These are phyloP conservation scores for Colletotrichum sublineola DNA, from an alignment of 2,329 filamentous ascomycete genomes.

Conservation along the genomic window DNA sequence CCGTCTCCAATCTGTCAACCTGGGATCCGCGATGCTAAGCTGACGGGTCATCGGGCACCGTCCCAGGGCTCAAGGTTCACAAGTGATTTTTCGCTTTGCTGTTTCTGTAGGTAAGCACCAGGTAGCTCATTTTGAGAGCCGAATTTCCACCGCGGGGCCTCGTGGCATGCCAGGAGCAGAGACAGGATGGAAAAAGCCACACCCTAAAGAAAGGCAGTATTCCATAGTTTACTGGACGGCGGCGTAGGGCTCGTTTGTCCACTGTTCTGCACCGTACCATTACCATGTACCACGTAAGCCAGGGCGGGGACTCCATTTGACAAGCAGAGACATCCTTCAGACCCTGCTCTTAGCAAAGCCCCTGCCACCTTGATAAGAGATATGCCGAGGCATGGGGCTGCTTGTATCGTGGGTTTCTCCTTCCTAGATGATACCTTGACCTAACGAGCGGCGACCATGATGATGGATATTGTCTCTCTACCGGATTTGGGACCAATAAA, in stretches of 20 bases:
- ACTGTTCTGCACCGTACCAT: neutral
- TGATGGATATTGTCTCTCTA: slow-evolving; percentile 21
- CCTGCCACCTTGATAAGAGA: slow-evolving; percentile 29
- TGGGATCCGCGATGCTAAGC: slow-evolving; percentile 1
- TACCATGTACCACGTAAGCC: neutral
- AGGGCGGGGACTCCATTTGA: slow-evolving; percentile 10
- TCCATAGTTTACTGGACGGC: neutral
- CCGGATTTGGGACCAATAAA: slow-evolving; percentile 28
- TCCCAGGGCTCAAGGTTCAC: neutral
- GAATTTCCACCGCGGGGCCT: slow-evolving; percentile 1
- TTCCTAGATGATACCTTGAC: slow-evolving; percentile 34
- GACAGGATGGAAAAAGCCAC: slow-evolving; percentile 24
- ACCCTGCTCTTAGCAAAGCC: neutral
- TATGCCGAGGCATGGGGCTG: slow-evolving; percentile 30
- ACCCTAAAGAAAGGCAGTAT: slow-evolving; percentile 18
- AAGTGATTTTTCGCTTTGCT: neutral
- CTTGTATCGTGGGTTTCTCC: slow-evolving; percentile 7
- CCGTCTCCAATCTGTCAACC: slow-evolving; percentile 1
- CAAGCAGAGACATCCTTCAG: slow-evolving; percentile 29
- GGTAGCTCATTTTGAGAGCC: slow-evolving; percentile 3
- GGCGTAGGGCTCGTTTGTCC: neutral
- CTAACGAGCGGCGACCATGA: slow-evolving; percentile 24
- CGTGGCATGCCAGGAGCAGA: slow-evolving; percentile 30
- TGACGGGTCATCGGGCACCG: neutral
- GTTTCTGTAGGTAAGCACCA: slow-evolving; percentile 9